Evolutionary conservation across 2,329 filamentous ascomycete species (phyloP).

Genomic region (Aureobasidium sp.): DNA sequence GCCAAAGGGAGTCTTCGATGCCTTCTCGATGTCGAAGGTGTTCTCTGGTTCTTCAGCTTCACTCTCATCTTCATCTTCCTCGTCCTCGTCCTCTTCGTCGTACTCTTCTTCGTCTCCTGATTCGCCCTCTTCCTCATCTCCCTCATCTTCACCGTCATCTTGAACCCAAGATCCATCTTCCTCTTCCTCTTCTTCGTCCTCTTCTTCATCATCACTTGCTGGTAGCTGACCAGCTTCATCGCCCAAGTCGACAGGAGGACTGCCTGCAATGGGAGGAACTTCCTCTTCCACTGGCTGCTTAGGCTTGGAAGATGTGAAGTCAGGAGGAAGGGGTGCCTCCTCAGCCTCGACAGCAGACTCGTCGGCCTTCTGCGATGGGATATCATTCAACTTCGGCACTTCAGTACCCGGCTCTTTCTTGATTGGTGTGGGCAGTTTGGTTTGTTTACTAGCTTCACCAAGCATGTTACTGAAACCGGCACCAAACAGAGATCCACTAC

Average conservation of each 20-base stretch:
- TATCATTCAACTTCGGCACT: constrained; percentile 27
- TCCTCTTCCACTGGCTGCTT: constrained; percentile 23
- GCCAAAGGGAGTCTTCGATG: constrained; percentile 9
- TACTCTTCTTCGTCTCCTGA: constrained; percentile 32
- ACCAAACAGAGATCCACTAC: constrained; percentile 28
- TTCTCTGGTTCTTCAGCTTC: constrained; percentile 2
- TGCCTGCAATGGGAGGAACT: constrained; percentile 40
- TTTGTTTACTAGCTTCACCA: constrained; percentile 32
- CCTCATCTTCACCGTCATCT: constrained; percentile 32
- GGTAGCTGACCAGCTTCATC: constrained; percentile 23
- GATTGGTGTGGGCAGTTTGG: constrained; percentile 28
- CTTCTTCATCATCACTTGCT: constrained; percentile 25
- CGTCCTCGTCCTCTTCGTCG: constrained; percentile 27
- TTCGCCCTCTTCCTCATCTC: constrained; percentile 31
- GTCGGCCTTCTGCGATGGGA: constrained; percentile 23
- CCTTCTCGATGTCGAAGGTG: not conserved
- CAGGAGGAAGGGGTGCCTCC: constrained; percentile 31
- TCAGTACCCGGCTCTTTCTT: constrained; percentile 34
- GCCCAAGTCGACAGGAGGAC: constrained; percentile 39
- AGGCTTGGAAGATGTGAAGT: constrained; percentile 28
- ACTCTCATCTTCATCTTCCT: constrained; percentile 22
- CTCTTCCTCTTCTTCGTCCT: constrained; percentile 24
- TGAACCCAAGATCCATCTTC: constrained; percentile 26
- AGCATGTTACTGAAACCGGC: constrained; percentile 27
- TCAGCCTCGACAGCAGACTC: constrained; percentile 20